Base-by-base conservation (phyloP, 2,329 filamentous ascomycete species). In the Exophiala sp. region DNA sequence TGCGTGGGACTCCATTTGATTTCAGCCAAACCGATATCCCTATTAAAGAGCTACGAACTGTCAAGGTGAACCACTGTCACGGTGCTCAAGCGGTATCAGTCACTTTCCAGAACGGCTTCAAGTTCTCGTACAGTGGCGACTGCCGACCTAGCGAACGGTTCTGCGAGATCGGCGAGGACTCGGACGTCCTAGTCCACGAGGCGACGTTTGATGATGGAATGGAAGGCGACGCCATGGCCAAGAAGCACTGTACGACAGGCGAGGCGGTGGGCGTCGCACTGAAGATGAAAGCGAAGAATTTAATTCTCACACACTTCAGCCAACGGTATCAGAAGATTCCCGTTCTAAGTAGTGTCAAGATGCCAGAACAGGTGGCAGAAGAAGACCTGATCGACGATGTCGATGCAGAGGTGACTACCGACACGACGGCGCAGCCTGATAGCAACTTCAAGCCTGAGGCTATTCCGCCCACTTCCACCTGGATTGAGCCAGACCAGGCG, bases 131-230 rank as follows among this genome's bases (percentile, higher is more conserved):
- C 70, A 95, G 88, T 3, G 93, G 93, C 48, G 93, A 98, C 71
- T 97, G 91, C 65, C 80, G 93, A 5, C 93, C 93, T 0, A 88
- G 81, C 2, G 62, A 70, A 2, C 64, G 70, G 0, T 96, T 98
- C 63, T 80, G 81, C 0, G 59, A 68, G 10, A 85, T 91, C 43
- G 94, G 87, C 39, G 71, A 72, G 39, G 82, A 82, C 55, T 83
- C 85, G 1, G 95, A 91, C 11, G 77, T 98, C 5, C 79, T 96
- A 3, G 81, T 98, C 48, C 93, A 98, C 71, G 93, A 98, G 75
- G 90, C 89, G 55, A 98, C 93, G 0, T 97, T 98, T 64, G 88
- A 93, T 60, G 88, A 95, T 64, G 87, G 93, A 61, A 79, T 95
- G 60, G 62, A 68, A 32, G 79, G 77, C 13, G 90, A 96, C 62